Base-by-base conservation (phyloP, 352 stramenopile genomes). In the Phytophthora kernoviae region DNA sequence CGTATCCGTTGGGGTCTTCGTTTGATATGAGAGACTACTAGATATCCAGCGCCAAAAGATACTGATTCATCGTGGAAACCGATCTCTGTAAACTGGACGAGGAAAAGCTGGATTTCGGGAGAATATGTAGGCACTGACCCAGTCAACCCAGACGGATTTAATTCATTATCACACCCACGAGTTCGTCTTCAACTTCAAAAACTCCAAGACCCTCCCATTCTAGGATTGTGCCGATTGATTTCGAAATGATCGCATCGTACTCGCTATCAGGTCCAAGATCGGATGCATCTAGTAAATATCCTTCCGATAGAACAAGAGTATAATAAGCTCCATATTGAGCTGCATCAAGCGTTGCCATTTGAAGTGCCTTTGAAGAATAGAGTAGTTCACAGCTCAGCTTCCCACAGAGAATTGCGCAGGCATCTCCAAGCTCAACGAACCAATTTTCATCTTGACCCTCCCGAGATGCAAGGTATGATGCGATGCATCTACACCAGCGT, bases 181-280 rank as follows among this genome's bases (percentile, higher is more conserved):
- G 48, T 42, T 88, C 78, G 15, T 88, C 60, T 54, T 85, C 75
- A 4, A 81, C 60, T 61, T 88, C 78, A 56, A 81, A 88, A 18
- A 86, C 73, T 24, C 77, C 64, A 20, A 60, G 56, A 12, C 22
- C 21, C 42, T 88, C 78, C 78, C 78, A 83, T 43, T 70, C 54
- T 5, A 77, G 40, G 17, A 88, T 81, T 14, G 27, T 70, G 14
- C 6, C 7, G n/a, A 63, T 61, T 18, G 51, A 40, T 5, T 24
- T 60, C 32, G 64, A 58, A 17, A 36, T 44, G 5, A 40, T 8
- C n/a, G n/a, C n/a, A n/a, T n/a, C n/a, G n/a, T n/a, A n/a, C 22
- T 17, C 22, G 8, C 27, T 39, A 39, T 17, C 10, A 46, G 14
- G 12, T 1, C 18, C 22, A 10, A 37, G 8, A 4, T 49, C 22